Base-by-base conservation (phyloP, 306 rosid genomes). In the Fagus sylvatica region DNA sequence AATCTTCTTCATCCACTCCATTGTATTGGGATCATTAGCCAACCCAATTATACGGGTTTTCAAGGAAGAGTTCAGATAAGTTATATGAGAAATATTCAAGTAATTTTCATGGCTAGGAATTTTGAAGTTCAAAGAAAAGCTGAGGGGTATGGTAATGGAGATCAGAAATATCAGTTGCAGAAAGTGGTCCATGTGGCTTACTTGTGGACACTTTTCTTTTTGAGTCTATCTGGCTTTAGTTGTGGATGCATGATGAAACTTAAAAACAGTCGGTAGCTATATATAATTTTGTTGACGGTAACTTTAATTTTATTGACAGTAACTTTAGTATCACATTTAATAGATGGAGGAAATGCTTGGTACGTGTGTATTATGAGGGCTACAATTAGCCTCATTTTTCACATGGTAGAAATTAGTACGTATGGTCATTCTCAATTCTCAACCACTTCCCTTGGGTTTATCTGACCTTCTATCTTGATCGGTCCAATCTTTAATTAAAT, bases 1-100 rank as follows among this genome's bases (percentile, higher is more conserved):
- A 3, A 89, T 82, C 8, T 55, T 61, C 81, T 83, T 90, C 89
- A 94, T 94, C 96, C 94, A 94, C n/a, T 78, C 74, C 79, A 85
- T 74, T 5, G 81, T 81, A 4, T 19, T 41, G 42, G 93, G 86
- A 37, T 65, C 81, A 60, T 89, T 89, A 12, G 96, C 90, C 5
- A 94, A 34, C 78, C 83, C 87, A 1, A 89, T 57, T 72, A 94
- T 84, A 69, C 80, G 81, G 34, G 79, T 79, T 61, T 48, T 84
- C 74, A 78, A 48, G 0, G 87, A 82, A 56, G 74, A 65, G 32
- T 61, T 77, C 41, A 41, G 78, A 67, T 53, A 1, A 5, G 33
- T 11, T 12, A 54, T 19, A 2, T 71, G 66, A 9, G 56, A 40
- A 22, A 22, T 22, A n/a, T 68, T 78, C 3, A 79, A 55, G 55